phyloP scores from a whole-genome alignment of 2,329 filamentous ascomycete genomes.

The Fusarium udum region DNA sequence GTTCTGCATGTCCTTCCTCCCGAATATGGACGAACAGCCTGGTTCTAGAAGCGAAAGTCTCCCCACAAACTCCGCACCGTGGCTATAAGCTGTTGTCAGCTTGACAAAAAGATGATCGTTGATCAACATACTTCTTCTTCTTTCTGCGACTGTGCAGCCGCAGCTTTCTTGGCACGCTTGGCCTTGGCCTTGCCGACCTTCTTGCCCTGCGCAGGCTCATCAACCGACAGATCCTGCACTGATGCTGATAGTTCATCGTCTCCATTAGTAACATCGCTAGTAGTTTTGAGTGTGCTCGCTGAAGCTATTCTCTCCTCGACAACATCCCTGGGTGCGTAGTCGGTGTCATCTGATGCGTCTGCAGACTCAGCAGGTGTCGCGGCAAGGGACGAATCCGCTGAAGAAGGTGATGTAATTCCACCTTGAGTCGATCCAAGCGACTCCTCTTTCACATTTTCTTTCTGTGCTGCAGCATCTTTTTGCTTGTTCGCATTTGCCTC shows the following conservation, averaged over 20 bases:
- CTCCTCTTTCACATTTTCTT: background rate
- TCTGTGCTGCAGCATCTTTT: background rate
- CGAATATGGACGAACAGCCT: constrained; percentile 79
- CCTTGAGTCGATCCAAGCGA: background rate
- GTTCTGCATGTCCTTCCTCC: constrained; percentile 70
- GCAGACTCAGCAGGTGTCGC: constrained; percentile 10
- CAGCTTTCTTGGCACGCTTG: constrained; percentile 60
- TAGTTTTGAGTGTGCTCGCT: constrained; percentile 1
- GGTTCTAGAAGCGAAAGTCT: constrained; percentile 68
- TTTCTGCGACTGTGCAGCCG: constrained; percentile 49
- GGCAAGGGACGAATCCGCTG: background rate
- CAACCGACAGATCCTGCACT: constrained; percentile 41
- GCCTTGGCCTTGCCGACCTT: constrained; percentile 63
- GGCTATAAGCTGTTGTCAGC: constrained; percentile 43
- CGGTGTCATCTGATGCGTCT: constrained; percentile 46
- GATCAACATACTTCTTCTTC: constrained; percentile 48
- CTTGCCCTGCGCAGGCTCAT: constrained; percentile 42
- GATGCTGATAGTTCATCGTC: constrained; percentile 23
- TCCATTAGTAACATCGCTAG: background rate
- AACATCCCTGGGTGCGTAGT: constrained; percentile 58
- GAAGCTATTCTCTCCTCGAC: constrained; percentile 54
- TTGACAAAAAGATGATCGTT: background rate
- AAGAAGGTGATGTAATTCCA: background rate
- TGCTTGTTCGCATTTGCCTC: background rate
- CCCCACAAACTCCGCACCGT: constrained; percentile 57